Base-by-base conservation (phyloP, 208 protist species). In the Acanthamoeba divionensis region DNA sequence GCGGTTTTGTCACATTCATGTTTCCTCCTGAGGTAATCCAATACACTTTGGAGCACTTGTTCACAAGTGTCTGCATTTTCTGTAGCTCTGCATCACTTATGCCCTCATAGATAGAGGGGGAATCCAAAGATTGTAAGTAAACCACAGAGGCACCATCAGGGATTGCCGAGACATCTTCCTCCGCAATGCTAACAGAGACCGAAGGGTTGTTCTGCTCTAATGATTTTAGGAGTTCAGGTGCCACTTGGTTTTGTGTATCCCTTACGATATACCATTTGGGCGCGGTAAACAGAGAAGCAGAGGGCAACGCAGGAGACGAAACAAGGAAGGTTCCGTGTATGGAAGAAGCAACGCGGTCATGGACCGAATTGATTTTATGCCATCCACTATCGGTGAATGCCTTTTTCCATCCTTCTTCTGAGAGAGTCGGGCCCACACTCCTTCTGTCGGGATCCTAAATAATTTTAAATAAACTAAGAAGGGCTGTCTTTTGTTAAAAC, bases 381-480 rank as follows among this genome's bases (percentile, higher is more conserved):
- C 65, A 71, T 31, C 65, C 65, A 41, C 65, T 71, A 41, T 71
- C 65, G 65, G n/a, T 18, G 24, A 71, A 71, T 31, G 65, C 65
- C 65, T 71, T 31, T 31, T 41, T 31, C 65, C 65, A 71, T 31
- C 36, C 10, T 13, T 24, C 13, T 41, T 71, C 65, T 10, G 65
- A 71, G 65, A 71, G 65, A 18, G 65, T 71, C 18, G 65, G 65
- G 65, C 65, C 65, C 36, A 71, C 65, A 41, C 65, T 71, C 36
- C 65, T 12, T 44, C 77, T 65, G 41, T 83, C 60, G 5, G 69
- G 50, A 50, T 91, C 90, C 36, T 45, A n/a, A n/a, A n/a, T n/a
- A n/a, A n/a, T n/a, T n/a, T n/a, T n/a, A n/a, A n/a, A n/a, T n/a
- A n/a, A n/a, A n/a, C n/a, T n/a, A n/a, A n/a, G n/a, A n/a, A n/a